Conservation (phyloP, 345 rosid genomes). For the Lepidium sativum region DNA sequence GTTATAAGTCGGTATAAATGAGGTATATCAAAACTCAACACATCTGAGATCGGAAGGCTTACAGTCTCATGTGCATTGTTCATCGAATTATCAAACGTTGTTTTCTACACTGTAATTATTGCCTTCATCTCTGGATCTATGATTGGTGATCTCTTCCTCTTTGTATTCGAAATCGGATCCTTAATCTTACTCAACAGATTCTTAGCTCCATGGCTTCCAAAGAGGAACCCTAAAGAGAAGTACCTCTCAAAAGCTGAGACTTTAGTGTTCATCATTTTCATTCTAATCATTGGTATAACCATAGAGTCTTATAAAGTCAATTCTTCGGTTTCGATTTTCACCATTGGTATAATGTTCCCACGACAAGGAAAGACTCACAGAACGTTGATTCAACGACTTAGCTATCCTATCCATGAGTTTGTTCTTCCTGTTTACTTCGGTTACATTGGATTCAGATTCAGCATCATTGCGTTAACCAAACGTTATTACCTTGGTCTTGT, state of each 20-base stretch:
- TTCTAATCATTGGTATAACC: conserved; percentile 30
- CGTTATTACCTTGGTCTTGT: conserved; percentile 17
- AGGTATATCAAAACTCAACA: conserved; percentile 65
- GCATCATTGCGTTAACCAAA: conserved; percentile 12
- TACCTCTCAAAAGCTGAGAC: conserved; percentile 59
- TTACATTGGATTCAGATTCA: conserved; percentile 65
- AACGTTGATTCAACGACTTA: conserved; percentile 58
- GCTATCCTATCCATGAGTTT: conserved; percentile 58
- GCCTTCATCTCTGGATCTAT: conserved; percentile 14
- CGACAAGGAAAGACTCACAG: conserved; percentile 69
- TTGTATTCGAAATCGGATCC: conserved; percentile 21
- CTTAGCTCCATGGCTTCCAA: conserved; percentile 50
- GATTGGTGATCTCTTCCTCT: conserved; percentile 27
- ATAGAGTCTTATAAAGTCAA: conserved; percentile 39
- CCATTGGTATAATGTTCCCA: conserved; percentile 72
- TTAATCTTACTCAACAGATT: conserved; percentile 39
- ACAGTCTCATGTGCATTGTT: conserved; percentile 45
- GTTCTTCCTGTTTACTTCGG: conserved; percentile 81
- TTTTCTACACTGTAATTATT: conserved; percentile 23
- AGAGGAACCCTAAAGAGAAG: conserved; percentile 49
- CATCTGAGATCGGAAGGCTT: conserved; percentile 61
- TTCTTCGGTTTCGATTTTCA: conserved; percentile 40
- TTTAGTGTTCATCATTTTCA: conserved; percentile 35
- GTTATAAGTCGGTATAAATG: no score
- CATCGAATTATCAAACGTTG: conserved; percentile 46